phyloP scores from a whole-genome alignment of 177 flowering plant species.

The Vitis hybrid region DNA sequence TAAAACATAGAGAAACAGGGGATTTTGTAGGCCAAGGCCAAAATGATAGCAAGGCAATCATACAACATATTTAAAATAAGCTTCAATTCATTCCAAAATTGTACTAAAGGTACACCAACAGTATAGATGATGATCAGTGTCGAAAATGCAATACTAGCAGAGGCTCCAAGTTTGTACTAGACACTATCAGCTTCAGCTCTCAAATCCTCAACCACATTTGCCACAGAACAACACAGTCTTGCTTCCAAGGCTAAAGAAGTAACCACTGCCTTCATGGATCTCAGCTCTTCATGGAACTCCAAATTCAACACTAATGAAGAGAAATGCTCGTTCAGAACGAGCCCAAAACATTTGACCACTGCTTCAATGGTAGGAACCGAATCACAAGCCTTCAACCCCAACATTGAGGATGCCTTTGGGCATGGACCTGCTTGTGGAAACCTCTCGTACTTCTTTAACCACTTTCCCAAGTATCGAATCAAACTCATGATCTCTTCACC shows the following conservation, averaged over 20 bases:
- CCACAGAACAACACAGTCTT: slow-evolving; percentile 52
- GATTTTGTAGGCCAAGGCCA: too few species aligned
- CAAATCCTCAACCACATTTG: slow-evolving; percentile 46
- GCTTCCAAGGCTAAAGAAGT: slow-evolving; percentile 58
- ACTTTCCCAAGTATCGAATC: slow-evolving; percentile 71
- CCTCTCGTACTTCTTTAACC: slow-evolving; percentile 85
- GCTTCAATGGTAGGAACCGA: slow-evolving; percentile 76
- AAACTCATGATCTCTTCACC: slow-evolving; percentile 58
- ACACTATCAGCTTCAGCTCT: slow-evolving; percentile 29
- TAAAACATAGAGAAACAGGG: too few species aligned
- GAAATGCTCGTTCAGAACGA: slow-evolving; percentile 79
- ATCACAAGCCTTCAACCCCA: slow-evolving; percentile 59
- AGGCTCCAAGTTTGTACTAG: background rate
- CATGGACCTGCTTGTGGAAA: slow-evolving; percentile 76
- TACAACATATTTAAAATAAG: background rate
- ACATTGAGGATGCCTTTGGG: slow-evolving; percentile 34
- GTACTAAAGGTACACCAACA: background rate
- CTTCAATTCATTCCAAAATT: background rate
- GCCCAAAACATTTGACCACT: slow-evolving; percentile 53
- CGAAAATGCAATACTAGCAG: background rate
- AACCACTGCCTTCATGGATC: slow-evolving; percentile 45
- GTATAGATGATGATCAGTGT: background rate
- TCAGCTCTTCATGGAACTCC: slow-evolving; percentile 74
- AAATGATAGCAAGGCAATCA: too few species aligned
- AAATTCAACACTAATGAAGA: slow-evolving; percentile 64